These are phyloP conservation scores for Prosopis cineraria DNA, from an alignment of 306 rosid genomes.

Conservation along the genomic window DNA sequence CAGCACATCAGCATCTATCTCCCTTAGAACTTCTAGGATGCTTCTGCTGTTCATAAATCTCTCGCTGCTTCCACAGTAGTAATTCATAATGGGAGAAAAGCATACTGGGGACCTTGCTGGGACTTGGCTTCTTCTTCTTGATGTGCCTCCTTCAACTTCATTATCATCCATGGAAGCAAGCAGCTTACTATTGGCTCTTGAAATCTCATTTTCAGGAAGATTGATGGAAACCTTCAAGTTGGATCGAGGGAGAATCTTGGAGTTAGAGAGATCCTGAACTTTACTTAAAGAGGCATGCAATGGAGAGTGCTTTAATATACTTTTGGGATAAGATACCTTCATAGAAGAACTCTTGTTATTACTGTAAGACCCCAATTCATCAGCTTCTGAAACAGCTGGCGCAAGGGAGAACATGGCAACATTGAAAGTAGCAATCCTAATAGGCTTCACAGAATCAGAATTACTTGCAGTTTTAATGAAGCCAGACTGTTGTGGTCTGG, in stretches of 20 bases:
- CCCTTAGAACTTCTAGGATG: slow-evolving; percentile 74
- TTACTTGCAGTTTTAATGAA: slow-evolving; percentile 30
- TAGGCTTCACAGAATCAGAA: slow-evolving; percentile 56
- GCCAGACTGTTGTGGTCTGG: slow-evolving; percentile 34
- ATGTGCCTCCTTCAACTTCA: slow-evolving; percentile 33
- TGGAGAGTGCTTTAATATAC: slow-evolving; percentile 85
- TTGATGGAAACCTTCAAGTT: slow-evolving; percentile 79
- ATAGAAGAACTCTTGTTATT: slow-evolving; percentile 24
- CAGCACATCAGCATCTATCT: slow-evolving; percentile 76
- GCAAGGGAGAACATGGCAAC: slow-evolving; percentile 96
- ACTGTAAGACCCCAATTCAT: slow-evolving; percentile 34
- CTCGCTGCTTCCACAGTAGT: slow-evolving; percentile 49
- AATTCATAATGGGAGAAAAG: slow-evolving; percentile 55
- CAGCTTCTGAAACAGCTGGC: slow-evolving; percentile 73
- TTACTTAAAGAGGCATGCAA: slow-evolving; percentile 41
- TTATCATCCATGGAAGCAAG: slow-evolving; percentile 40
- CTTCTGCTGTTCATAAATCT: slow-evolving; percentile 59
- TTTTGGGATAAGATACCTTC: slow-evolving; percentile 55
- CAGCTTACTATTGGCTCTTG: slow-evolving; percentile 63
- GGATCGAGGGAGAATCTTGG: slow-evolving; percentile 44
- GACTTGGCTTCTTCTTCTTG: slow-evolving; percentile 51
- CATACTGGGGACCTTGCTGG: slow-evolving; percentile 84
- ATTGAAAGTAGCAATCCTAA: slow-evolving; percentile 74
- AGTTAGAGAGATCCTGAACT: slow-evolving; percentile 39
- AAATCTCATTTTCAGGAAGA: slow-evolving; percentile 86